A percentile compares a stretch with the other conserved stretches of the same genome.
Evolutionary conservation across 2,329 filamentous ascomycete genomes (phyloP).

Genomic region (Cytospora chrysosperma): DNA sequence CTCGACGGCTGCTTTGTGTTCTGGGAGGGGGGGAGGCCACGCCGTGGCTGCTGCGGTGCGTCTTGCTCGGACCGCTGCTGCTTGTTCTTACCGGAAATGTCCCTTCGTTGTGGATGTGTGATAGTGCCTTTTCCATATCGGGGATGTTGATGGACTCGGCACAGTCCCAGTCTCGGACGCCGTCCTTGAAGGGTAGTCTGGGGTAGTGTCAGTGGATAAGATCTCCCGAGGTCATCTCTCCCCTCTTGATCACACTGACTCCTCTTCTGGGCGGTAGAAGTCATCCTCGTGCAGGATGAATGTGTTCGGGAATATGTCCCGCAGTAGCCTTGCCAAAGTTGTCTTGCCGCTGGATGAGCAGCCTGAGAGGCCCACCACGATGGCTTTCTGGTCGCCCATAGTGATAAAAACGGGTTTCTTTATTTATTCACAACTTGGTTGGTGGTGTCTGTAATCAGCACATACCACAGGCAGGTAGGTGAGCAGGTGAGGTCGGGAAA

Average conservation of each 20-base stretch:
- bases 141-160: conserved; percentile 72
- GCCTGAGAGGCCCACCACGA: conserved; percentile 81
- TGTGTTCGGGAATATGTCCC: conserved; percentile 73
- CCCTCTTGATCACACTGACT: conserved; percentile 46
- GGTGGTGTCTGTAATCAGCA: not conserved
- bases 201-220: conserved; percentile 2
- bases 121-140: conserved; percentile 64
- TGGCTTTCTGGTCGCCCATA: conserved; percentile 44
- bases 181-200: conserved; percentile 56
- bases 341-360: conserved; percentile 95
- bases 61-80: conserved; percentile 27
- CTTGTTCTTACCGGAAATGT: conserved; percentile 57
- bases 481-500: conserved; percentile 9
- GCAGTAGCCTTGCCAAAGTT: conserved; percentile 80
- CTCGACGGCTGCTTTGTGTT: conserved; percentile 30
- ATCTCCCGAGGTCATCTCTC: not conserved
- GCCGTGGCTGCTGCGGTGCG: conserved; percentile 32
- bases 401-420: not conserved
- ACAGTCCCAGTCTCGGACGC: conserved; percentile 89
- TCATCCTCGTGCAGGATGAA: conserved; percentile 95
- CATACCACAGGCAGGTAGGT: not conserved
- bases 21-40: conserved; percentile 27
- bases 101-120: conserved; percentile 69
- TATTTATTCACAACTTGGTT: not conserved
- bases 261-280: conserved; percentile 80